Evolutionary conservation across 805 yeast genomes (phyloP).

Genomic region (Yarrowia phangngaensis): DNA sequence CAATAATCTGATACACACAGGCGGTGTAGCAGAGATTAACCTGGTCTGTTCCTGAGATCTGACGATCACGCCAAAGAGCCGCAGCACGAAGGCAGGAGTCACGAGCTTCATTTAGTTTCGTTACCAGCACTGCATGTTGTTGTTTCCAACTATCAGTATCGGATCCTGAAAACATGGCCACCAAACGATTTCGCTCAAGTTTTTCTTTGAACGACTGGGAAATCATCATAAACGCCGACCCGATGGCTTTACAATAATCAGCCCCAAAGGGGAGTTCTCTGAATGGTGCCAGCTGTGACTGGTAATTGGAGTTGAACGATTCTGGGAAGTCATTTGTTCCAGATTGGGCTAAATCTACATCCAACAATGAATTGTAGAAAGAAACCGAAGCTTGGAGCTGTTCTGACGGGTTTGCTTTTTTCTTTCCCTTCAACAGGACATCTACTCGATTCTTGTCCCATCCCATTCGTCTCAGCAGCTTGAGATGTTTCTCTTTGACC

Average conservation of each 20-base stretch:
- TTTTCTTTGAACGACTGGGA: conserved; percentile 18
- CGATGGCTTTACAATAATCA: conserved; percentile 18
- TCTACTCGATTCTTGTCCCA: conserved; percentile 22
- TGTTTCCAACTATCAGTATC: conserved; percentile 21
- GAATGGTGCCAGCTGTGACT: conserved; percentile 11
- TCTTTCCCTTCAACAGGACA: conserved; percentile 20
- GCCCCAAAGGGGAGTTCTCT: conserved; percentile 24
- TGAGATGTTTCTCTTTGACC: conserved; percentile 13
- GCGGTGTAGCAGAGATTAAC: conserved; percentile 20
- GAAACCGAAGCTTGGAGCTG: conserved; percentile 2
- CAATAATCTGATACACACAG: conserved; percentile 20
- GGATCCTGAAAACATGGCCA: conserved; percentile 4
- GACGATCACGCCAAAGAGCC: conserved; percentile 7
- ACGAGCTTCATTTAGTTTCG: conserved; percentile 4
- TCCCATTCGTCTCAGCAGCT: conserved; percentile 23
- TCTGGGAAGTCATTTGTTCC: conserved; percentile 10
- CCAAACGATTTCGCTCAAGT: conserved; percentile 10
- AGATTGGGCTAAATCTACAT: conserved; percentile 1
- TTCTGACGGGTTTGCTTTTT: conserved; percentile 7
- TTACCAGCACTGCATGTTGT: conserved; percentile 15
- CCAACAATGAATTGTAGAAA: conserved; percentile 14
- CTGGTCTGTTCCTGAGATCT: conserved; percentile 12
- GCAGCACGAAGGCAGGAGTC: conserved; percentile 20
- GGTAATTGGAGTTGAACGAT: conserved; percentile 8
- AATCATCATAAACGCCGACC: conserved; percentile 19